Percentiles rank a stretch among this genome's conserved stretches.
Conservation (phyloP, 441 rosid species). For the Syzygium syzygioides region DNA sequence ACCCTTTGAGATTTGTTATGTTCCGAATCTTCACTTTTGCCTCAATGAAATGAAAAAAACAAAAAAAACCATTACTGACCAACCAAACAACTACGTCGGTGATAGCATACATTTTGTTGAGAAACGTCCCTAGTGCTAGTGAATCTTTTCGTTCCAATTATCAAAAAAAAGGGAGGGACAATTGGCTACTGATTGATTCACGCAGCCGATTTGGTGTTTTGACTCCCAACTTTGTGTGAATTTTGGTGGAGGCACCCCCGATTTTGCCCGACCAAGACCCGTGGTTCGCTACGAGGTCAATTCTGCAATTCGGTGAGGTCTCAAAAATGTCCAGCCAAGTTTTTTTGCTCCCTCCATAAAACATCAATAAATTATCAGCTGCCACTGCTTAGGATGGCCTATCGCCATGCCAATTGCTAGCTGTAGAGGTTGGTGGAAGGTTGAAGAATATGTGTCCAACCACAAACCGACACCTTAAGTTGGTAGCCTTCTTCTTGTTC, state of each 20-base stretch:
- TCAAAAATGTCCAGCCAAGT: neutral
- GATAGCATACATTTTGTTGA: neutral
- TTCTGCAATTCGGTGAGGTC: neutral
- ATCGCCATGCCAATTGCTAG: neutral
- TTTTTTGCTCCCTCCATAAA: neutral
- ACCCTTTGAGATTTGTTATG: neutral
- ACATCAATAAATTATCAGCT: neutral
- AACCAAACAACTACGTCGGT: neutral
- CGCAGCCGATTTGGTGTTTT: neutral
- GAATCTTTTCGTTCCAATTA: neutral
- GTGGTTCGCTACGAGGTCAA: neutral
- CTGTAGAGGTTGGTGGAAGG: neutral
- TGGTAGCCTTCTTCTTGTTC: neutral
- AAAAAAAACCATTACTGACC: neutral
- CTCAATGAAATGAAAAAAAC: neutral
- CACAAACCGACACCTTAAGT: neutral
- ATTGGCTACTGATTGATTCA: neutral
- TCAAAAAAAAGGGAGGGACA: neutral
- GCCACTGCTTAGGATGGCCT: neutral
- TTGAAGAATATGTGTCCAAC: neutral
- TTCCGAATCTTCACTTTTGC: neutral
- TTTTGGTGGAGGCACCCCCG: too few species aligned
- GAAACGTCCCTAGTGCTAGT: neutral
- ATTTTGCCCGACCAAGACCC: accelerated
- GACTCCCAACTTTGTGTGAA: too few species aligned